A percentile compares a stretch with the other conserved stretches of the same genome.
Conservation (phyloP, 176 grass and related monocot genomes). For the Carex cristatella region DNA sequence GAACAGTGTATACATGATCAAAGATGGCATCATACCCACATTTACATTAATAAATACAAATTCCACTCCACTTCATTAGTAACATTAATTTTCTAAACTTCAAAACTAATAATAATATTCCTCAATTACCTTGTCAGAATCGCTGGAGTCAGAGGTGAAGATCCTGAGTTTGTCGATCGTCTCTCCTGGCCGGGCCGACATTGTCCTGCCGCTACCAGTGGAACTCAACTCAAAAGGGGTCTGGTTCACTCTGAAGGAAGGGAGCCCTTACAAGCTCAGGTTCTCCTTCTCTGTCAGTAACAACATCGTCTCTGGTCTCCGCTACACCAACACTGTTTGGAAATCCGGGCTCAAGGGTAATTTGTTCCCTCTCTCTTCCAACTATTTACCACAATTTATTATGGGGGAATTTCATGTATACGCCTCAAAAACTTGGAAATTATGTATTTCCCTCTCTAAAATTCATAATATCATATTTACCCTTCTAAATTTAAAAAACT, state of each 20-base stretch:
- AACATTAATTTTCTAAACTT: background rate
- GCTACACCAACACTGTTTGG: slow-evolving; percentile 95
- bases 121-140: slow-evolving; percentile 35
- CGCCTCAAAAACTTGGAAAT: too few relatives aligned
- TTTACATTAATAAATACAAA: background rate
- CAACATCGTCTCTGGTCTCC: slow-evolving; percentile 95
- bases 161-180: slow-evolving; percentile 80
- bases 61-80: background rate
- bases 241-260: slow-evolving; percentile 93
- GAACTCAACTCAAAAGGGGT: slow-evolving; percentile 62
- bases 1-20: background rate
- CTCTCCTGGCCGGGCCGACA: slow-evolving; percentile 59
- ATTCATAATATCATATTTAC: too few relatives aligned
- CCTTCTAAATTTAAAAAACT: too few relatives aligned
- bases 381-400: background rate
- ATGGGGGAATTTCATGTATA: too few relatives aligned
- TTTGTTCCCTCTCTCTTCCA: slow-evolving; percentile 13
- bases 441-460: too few relatives aligned
- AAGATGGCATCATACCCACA: background rate
- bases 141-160: slow-evolving; percentile 79
- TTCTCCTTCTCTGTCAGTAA: slow-evolving; percentile 85
- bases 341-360: slow-evolving; percentile 76
- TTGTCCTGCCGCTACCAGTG: slow-evolving; percentile 63
- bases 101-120: background rate
- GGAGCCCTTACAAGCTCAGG: slow-evolving; percentile 79